Percentiles rank a stretch among this genome's conserved stretches.
Conservation (phyloP, 2,329 filamentous ascomycete species). For the Xylariaceae sp. region DNA sequence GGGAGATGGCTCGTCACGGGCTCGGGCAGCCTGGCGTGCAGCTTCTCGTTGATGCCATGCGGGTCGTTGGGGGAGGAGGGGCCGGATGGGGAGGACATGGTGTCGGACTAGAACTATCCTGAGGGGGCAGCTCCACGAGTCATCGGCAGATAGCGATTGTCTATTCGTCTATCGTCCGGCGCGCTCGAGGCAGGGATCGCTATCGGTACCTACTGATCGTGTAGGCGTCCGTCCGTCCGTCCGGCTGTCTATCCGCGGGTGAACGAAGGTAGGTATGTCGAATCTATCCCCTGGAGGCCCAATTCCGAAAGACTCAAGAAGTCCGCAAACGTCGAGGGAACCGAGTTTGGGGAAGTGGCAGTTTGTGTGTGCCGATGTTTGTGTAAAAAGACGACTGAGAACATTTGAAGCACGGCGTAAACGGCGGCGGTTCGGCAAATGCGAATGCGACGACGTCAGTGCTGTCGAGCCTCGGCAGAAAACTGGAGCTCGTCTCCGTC, state of each 20-base stretch:
- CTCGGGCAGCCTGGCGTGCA: constrained; percentile 37
- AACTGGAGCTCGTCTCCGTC: not conserved
- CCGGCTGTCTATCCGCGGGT: not conserved
- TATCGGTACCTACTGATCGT: no score
- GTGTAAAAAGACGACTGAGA: not conserved
- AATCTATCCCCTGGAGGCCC: not conserved
- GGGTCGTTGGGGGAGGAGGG: constrained; percentile 31
- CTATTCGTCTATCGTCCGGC: no score
- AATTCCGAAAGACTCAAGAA: not conserved
- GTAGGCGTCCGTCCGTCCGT: not conserved
- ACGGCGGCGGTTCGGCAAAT: not conserved
- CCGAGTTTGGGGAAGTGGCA: no score
- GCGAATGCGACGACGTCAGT: not conserved
- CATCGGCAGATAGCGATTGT: no score
- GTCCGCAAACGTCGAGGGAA: not conserved
- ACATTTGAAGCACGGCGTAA: no score
- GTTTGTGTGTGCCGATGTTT: no score
- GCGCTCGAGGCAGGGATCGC: no score
- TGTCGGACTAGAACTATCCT: constrained; percentile 11
- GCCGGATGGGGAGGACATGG: constrained; percentile 36
- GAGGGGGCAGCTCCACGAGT: no score
- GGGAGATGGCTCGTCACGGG: constrained; percentile 45
- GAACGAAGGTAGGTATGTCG: not conserved
- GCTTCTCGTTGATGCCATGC: constrained; percentile 37
- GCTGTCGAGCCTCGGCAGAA: not conserved